Evolutionary conservation across 2,329 filamentous ascomycete species (phyloP).

Genomic region (Nemania sp.): DNA sequence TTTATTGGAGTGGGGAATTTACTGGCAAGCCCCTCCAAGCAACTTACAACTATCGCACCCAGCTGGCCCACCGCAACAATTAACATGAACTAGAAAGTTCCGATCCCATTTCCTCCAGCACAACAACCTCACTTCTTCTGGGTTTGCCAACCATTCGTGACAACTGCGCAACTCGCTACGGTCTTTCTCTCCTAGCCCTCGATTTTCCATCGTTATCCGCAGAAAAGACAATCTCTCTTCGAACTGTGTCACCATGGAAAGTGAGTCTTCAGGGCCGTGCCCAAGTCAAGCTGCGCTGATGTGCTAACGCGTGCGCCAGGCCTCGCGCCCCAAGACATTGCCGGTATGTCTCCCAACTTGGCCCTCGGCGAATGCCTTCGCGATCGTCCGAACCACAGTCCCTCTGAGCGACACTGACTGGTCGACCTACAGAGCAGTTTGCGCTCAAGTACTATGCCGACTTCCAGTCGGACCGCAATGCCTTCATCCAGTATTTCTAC

Average conservation of each 20-base stretch:
- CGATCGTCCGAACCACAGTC: background rate
- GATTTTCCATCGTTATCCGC: background rate
- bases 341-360: constrained; percentile 20
- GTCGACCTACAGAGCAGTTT: constrained; percentile 20
- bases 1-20: constrained; percentile 9
- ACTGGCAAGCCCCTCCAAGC: constrained; percentile 8
- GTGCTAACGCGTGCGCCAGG: constrained; percentile 21
- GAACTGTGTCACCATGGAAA: constrained; percentile 20
- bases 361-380: background rate
- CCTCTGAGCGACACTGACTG: background rate
- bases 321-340: constrained; percentile 28
- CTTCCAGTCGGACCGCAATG: constrained; percentile 19
- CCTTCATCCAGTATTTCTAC: constrained; percentile 28
- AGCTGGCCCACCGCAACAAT: background rate
- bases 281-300: background rate
- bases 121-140: constrained; percentile 20
- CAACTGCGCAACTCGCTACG: background rate
- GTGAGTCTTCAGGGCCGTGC: constrained; percentile 14
- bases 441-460: constrained; percentile 26
- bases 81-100: constrained; percentile 5
- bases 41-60: background rate
- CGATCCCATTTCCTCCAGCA: constrained; percentile 11
- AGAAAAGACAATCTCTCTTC: background rate
- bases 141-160: constrained; percentile 3
- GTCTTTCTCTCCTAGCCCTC: background rate